Evolutionary conservation across 495 filamentous ascomycete species (phyloP).

Genomic region (Ascobolus immersus): DNA sequence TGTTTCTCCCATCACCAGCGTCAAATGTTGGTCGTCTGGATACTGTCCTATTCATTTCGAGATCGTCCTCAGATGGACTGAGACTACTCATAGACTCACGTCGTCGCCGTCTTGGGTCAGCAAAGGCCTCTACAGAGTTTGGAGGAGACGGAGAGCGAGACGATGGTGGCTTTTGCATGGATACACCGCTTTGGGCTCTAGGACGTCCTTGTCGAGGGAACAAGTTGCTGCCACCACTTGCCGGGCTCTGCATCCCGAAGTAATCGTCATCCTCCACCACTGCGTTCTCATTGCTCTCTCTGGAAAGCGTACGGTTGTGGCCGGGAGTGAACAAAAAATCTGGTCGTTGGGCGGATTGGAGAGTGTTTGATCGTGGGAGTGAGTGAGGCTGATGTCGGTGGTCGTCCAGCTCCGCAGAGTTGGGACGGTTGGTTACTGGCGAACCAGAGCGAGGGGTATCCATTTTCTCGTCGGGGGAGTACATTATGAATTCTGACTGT

Average conservation of each 20-base stretch:
- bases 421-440: slow-evolving; percentile 33
- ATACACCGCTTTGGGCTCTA: slow-evolving; percentile 15
- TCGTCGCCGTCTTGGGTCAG: slow-evolving; percentile 39
- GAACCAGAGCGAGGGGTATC: slow-evolving; percentile 35
- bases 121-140: slow-evolving; percentile 94
- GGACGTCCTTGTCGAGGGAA: slow-evolving; percentile 9
- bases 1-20: slow-evolving; percentile 21
- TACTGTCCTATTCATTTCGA: slow-evolving; percentile 16
- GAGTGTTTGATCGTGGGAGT: slow-evolving; percentile 23
- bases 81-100: slow-evolving; percentile 19
- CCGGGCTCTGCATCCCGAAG: slow-evolving; percentile 19
- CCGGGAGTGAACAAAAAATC: slow-evolving; percentile 14
- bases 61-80: slow-evolving; percentile 24
- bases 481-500: not conserved
- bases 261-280: slow-evolving; percentile 55
- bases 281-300: slow-evolving; percentile 55
- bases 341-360: slow-evolving; percentile 18
- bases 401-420: slow-evolving; percentile 68
- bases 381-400: slow-evolving; percentile 58
- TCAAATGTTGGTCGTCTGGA: slow-evolving; percentile 23
- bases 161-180: slow-evolving; percentile 24
- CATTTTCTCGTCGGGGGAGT: slow-evolving; percentile 12
- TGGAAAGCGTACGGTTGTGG: slow-evolving; percentile 24
- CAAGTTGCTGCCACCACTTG: not conserved
- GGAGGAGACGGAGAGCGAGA: slow-evolving; percentile 61